These are phyloP conservation scores for Phytomonas serpens DNA, from an alignment of 208 protist species.

Conservation along the genomic window DNA sequence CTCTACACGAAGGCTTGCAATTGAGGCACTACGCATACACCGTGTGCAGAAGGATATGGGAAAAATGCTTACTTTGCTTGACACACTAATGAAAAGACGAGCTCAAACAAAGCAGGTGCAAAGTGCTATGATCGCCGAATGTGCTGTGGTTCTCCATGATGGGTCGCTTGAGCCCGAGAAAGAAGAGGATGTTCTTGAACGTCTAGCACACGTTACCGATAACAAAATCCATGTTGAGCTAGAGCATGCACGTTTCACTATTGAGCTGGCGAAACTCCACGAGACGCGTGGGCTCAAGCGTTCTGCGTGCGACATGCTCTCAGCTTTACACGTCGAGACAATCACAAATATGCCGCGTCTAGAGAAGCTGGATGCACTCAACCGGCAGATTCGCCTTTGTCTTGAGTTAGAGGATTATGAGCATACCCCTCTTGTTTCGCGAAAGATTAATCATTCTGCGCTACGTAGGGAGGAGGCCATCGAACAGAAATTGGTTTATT, in stretches of 20 bases:
- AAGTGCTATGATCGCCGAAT: slow-evolving; percentile 88
- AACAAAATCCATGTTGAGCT: slow-evolving; percentile 96
- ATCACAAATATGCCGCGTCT: slow-evolving; percentile 94
- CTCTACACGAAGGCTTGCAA: slow-evolving; percentile 72
- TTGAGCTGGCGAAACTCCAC: slow-evolving; percentile 85
- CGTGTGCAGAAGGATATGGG: slow-evolving; percentile 70
- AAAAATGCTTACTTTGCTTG: slow-evolving; percentile 78
- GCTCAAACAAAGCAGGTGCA: slow-evolving; percentile 91
- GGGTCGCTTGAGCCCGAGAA: slow-evolving; percentile 36
- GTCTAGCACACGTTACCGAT: slow-evolving; percentile 85
- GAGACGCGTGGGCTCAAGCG: slow-evolving; percentile 87
- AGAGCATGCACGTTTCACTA: slow-evolving; percentile 92
- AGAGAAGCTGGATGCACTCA: slow-evolving; percentile 95
- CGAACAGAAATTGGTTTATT: slow-evolving; percentile 79
- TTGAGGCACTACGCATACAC: slow-evolving; percentile 87
- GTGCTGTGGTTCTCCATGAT: slow-evolving; percentile 49
- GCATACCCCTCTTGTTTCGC: slow-evolving; percentile 88
- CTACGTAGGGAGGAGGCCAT: slow-evolving; percentile 56
- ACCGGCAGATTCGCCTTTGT: slow-evolving; percentile 93
- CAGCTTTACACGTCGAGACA: slow-evolving; percentile 95
- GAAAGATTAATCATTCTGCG: slow-evolving; percentile 90
- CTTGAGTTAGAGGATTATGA: slow-evolving; percentile 93
- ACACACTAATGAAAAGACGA: slow-evolving; percentile 91
- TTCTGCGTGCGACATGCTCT: slow-evolving; percentile 90
- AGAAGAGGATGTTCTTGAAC: slow-evolving; percentile 84